phyloP scores from a whole-genome alignment of 1,284 basidiomycete species.

The Tylopilus sp. region DNA sequence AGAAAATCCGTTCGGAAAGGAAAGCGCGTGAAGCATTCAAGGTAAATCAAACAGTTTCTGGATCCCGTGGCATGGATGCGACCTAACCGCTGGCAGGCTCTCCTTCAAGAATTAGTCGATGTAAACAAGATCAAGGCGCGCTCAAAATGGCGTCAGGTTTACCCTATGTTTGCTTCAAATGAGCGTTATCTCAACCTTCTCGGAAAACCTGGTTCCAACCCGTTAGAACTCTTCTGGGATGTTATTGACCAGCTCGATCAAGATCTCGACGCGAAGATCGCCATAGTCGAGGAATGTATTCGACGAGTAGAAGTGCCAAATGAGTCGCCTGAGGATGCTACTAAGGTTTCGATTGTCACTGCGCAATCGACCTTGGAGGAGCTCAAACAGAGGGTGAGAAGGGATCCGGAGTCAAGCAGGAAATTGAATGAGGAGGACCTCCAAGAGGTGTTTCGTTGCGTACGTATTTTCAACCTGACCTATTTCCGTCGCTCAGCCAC shows the following conservation, averaged over 20 bases:
- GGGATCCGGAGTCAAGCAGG: slow-evolving; percentile 45
- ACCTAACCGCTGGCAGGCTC: slow-evolving; percentile 41
- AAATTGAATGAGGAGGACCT: slow-evolving; percentile 53
- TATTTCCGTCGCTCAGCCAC: slow-evolving; percentile 7
- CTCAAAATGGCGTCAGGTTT: slow-evolving; percentile 89
- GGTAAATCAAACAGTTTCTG: slow-evolving; percentile 37
- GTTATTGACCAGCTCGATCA: slow-evolving; percentile 84
- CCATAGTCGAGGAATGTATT: slow-evolving; percentile 58
- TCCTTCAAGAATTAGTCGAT: slow-evolving; percentile 69
- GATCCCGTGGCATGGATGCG: not conserved
- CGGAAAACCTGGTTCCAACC: slow-evolving; percentile 89
- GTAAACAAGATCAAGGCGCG: slow-evolving; percentile 73
- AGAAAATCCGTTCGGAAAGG: slow-evolving; percentile 76
- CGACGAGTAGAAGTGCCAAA: slow-evolving; percentile 42
- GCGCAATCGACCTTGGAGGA: slow-evolving; percentile 59
- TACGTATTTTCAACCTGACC: slow-evolving; percentile 38
- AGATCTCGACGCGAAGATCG: slow-evolving; percentile 75
- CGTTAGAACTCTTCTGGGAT: slow-evolving; percentile 97
- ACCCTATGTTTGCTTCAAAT: slow-evolving; percentile 73
- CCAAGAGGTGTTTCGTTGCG: slow-evolving; percentile 61
- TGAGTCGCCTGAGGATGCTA: slow-evolving; percentile 32
- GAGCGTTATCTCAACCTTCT: slow-evolving; percentile 82
- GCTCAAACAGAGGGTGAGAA: slow-evolving; percentile 57
- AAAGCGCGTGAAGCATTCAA: slow-evolving; percentile 89
- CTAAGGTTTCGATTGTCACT: slow-evolving; percentile 37